Evolutionary conservation across 2,329 filamentous ascomycete species (phyloP), one percentile per base, ranked within the genome.

Genomic region (Xylariales sp.): DNA sequence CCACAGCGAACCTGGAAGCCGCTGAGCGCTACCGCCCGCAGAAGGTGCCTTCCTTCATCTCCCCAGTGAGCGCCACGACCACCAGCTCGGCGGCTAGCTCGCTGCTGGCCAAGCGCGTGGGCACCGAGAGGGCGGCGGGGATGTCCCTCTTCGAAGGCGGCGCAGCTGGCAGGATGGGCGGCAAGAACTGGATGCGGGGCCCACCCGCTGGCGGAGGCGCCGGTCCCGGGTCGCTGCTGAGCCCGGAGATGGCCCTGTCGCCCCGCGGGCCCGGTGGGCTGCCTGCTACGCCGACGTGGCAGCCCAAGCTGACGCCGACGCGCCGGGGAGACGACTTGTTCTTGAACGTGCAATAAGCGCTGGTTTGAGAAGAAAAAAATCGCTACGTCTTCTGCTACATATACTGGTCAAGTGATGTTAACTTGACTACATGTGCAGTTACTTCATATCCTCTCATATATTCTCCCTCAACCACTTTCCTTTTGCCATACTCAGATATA

Each of bases 231-330:
- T 39, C 46, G 5, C 38, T 55, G 13, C 37, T 44, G 18, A 53
- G 48, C 28, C 51, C 51, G 10, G 48, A 54, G 6, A 38, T 34
- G 20, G 38, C 41, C 5, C 35, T 38, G 27, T 52, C 53, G 4
- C 44, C 52, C 7, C 38, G 31, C 42, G 34, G 34, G 11, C 49
- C 42, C 6, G 49, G 51, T 14, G 46, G 44, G 18, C 50, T 69
- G 29, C 70, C 71, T 1, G 58, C 56, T 24, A 74, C 71, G 25
- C 78, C 78, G 1, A 69, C 70, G 2, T 83, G 80, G 78, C 66
- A 79, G 47, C 81, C 81, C 4, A 74, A 71, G 47, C 52, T 87
- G 49, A 87, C 83, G 31, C 83, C 83, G 3, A 81, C 78, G 40
- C 65, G 80, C 43, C 69, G 78, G 33, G 83, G 83, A 0, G 76